These are phyloP conservation scores for Drosera spatulata DNA, from an alignment of 179 eudicot genomes.

Conservation along the genomic window DNA sequence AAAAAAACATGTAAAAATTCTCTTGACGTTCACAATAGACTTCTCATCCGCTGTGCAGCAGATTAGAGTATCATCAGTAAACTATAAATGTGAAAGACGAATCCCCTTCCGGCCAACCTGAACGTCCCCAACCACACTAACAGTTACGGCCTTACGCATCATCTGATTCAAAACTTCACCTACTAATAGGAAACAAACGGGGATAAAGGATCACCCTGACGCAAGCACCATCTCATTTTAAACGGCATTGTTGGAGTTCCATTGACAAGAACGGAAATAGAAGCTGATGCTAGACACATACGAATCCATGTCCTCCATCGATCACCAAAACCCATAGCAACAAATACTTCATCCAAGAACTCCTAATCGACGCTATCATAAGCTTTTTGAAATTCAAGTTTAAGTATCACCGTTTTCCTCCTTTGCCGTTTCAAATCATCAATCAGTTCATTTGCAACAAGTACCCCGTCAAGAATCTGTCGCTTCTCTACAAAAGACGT, in stretches of 20 bases:
- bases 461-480: background rate
- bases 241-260: background rate
- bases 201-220: background rate
- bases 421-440: background rate
- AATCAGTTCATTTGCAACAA: constrained; percentile 5
- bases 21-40: too few relatives aligned
- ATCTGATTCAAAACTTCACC: background rate
- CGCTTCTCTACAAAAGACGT: background rate
- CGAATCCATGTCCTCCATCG: background rate
- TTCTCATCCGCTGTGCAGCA: too few relatives aligned
- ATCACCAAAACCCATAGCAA: background rate
- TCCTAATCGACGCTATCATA: background rate
- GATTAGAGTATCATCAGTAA: too few relatives aligned
- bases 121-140: background rate
- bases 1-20: too few relatives aligned
- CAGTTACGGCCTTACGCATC: background rate
- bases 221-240: background rate
- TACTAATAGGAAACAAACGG: background rate
- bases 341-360: background rate
- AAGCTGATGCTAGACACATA: background rate
- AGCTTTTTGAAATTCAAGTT: too few relatives aligned
- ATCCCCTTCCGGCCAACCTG: too few relatives aligned
- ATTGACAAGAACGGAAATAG: background rate
- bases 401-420: background rate
- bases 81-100: too few relatives aligned